Conservation (phyloP, 305 asterid genomes). For the Fraxinus xanthoxyloides region DNA sequence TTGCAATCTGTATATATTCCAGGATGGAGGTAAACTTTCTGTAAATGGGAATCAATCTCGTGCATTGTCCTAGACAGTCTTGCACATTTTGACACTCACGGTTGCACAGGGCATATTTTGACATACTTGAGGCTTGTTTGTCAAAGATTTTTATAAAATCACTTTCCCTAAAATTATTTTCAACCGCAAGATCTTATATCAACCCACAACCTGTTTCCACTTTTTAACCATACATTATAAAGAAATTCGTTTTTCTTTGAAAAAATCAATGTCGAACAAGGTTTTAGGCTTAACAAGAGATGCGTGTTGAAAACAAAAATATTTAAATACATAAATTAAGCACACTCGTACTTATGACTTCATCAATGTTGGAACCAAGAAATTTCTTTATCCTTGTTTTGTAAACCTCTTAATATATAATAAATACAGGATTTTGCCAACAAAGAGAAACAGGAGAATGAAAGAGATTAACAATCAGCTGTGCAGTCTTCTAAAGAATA, state of each 20-base stretch:
- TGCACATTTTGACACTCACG: not conserved
- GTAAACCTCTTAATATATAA: not conserved
- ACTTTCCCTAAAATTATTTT: no score
- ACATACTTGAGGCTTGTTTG: not conserved
- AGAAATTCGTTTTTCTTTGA: no score
- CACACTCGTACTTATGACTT: not conserved
- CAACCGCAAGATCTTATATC: no score
- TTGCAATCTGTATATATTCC: conserved; percentile 42
- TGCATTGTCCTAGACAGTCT: not conserved
- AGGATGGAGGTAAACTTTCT: conserved; percentile 39
- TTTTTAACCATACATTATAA: no score
- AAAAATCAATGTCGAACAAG: no score
- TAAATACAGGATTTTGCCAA: conserved; percentile 38
- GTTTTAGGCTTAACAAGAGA: no score
- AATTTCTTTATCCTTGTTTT: not conserved
- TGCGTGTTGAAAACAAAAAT: no score
- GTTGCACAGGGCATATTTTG: not conserved
- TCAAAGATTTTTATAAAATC: no score
- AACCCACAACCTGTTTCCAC: no score
- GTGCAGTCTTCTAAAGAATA: conserved; percentile 16
- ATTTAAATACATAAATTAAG: no score
- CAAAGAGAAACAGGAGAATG: conserved; percentile 47
- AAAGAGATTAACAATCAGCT: conserved; percentile 36
- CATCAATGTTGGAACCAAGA: not conserved
- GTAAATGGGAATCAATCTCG: not conserved